A percentile compares a stretch with the other conserved stretches of the same genome.
phyloP scores from a whole-genome alignment of 1,284 basidiomycete species.

The Pseudozyma thailandica region DNA sequence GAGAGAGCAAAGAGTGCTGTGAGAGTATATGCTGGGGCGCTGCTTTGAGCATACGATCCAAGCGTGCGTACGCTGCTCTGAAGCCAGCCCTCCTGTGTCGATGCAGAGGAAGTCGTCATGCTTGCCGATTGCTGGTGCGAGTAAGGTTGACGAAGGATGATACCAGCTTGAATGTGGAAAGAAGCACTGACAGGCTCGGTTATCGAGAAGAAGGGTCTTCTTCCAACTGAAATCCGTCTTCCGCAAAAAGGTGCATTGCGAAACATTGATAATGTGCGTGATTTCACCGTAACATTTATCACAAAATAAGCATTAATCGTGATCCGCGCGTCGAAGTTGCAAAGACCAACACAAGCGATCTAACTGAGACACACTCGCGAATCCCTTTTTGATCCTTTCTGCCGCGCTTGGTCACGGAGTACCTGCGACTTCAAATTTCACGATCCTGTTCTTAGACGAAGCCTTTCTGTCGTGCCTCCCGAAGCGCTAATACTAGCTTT shows the following conservation, averaged over 20 bases:
- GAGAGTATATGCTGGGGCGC: constrained; percentile 49
- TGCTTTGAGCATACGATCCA: constrained; percentile 35
- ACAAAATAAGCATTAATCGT: neutral
- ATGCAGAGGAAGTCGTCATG: neutral
- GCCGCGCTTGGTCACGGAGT: too few relatives aligned
- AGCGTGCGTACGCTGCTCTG: constrained; percentile 22
- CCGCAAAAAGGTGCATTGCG: too few relatives aligned
- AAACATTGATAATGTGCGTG: too few relatives aligned
- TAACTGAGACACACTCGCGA: neutral
- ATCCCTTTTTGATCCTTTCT: too few relatives aligned
- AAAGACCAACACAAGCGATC: neutral
- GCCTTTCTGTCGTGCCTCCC: too few relatives aligned
- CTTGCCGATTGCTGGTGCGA: neutral
- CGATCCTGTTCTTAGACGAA: too few relatives aligned
- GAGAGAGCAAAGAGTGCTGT: constrained; percentile 48
- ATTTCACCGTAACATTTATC: too few relatives aligned
- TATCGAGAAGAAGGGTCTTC: neutral
- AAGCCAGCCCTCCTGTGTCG: constrained; percentile 18
- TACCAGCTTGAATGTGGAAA: too few relatives aligned
- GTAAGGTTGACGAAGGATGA: neutral
- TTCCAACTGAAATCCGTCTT: neutral
- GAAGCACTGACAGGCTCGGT: neutral
- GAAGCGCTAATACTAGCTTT: too few relatives aligned
- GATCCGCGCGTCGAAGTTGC: neutral
- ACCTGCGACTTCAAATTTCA: too few relatives aligned